Evolutionary conservation across 164 flowering plant species (phyloP), one percentile per base, ranked within the genome.

Genomic region (Pachysandra terminalis): DNA sequence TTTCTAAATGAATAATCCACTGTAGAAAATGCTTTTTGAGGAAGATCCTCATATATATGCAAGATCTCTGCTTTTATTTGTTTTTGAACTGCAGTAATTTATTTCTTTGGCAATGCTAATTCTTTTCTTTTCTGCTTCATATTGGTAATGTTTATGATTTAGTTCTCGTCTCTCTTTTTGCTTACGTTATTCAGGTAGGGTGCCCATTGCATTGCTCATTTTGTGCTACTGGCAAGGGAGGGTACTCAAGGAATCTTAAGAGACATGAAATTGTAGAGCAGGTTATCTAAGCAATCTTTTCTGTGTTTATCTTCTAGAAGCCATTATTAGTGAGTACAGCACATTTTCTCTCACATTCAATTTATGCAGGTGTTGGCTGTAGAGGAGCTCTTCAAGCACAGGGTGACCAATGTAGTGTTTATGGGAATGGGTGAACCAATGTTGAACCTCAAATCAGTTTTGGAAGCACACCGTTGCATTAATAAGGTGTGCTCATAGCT

Each of bases 381-480:
- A 71, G 99, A 93, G 79, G 99, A 96, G 71, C 63, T 84, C 56
- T 96, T 96, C 82, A 80, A 93, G 66, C 82, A 79, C 19, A 87
- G 97, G 70, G 99, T 96, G 71, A 81, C 97, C 41, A 96, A 96
- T 86, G 97, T 93, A 32, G 98, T 96, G 59, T 96, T 93, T 77
- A 96, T 96, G 99, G 98, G 98, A 68, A 93, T 96, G 99, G 99
- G 99, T 26, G 99, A 96, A 77, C 99, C 98, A 35, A 91, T 96
- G 99, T 72, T 96, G 78, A 96, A 96, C 75, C 61, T 96, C 75
- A 96, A 93, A 66, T 77, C 93, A 37, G 96, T 96, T 68, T 80
- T 93, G 77, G 99, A 83, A 67, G 98, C 98, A 58, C 99, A 96
- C 65, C 84, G 84, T 35, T 88, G 95, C 80, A 72, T 92, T 78